Evolutionary conservation across 495 filamentous ascomycete species (phyloP).

Genomic region (Talaromyces ruber): DNA sequence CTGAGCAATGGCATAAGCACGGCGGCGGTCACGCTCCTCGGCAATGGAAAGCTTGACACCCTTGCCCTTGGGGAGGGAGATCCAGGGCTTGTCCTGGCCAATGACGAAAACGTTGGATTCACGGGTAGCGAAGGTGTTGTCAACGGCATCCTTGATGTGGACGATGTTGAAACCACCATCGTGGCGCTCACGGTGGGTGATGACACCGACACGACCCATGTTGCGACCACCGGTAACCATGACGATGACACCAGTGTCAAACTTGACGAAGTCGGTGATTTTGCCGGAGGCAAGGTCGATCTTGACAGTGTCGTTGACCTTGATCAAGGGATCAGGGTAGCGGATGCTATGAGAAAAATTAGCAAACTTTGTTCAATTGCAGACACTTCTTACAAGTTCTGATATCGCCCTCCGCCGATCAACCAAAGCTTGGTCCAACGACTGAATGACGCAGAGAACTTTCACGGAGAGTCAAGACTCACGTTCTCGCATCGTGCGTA

Average conservation of each 20-base stretch:
- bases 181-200: conserved; percentile 99
- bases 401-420: conserved; percentile 47
- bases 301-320: conserved; percentile 99
- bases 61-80: conserved; percentile 98
- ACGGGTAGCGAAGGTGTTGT: conserved; percentile 98
- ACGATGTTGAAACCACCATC: conserved; percentile 99
- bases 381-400: conserved; percentile 24
- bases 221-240: conserved; percentile 99
- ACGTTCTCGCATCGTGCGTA: conserved; percentile 99
- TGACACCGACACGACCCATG: conserved; percentile 99
- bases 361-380: conserved; percentile 25
- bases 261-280: conserved; percentile 90
- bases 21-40: conserved; percentile 94
- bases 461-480: conserved; percentile 54
- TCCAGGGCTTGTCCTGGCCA: conserved; percentile 95
- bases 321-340: conserved; percentile 95
- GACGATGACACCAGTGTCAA: conserved; percentile 93
- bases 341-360: conserved; percentile 66
- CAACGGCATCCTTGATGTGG: conserved; percentile 98
- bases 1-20: conserved; percentile 62
- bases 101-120: conserved; percentile 99
- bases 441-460: conserved; percentile 91
- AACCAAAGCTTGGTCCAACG: conserved; percentile 98
- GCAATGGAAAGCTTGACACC: conserved; percentile 99
- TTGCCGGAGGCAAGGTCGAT: conserved; percentile 94